phyloP scores from a whole-genome alignment of 176 grass and related monocot genomes.

The Panicum miliaceum region DNA sequence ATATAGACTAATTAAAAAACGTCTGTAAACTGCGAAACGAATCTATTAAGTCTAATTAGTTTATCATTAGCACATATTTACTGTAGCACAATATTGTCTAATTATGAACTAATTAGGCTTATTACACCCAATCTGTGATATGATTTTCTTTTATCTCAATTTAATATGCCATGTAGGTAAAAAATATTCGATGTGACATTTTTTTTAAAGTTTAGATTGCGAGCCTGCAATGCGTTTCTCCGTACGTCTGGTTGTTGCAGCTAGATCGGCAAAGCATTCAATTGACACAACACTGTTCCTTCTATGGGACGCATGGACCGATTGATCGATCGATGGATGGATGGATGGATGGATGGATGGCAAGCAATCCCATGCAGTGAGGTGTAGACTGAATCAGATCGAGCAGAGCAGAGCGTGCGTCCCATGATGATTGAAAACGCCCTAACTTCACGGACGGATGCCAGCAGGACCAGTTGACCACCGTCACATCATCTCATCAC shows the following conservation, averaged over 20 bases:
- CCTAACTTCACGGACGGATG: constrained; percentile 56
- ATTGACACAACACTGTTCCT: constrained; percentile 6
- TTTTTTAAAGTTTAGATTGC: too few relatives aligned
- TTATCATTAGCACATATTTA: too few relatives aligned
- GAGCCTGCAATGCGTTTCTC: neutral
- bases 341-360: neutral
- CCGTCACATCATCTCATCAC: constrained; percentile 43
- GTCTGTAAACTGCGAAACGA: too few relatives aligned
- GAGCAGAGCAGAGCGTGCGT: constrained; percentile 30
- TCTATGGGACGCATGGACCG: neutral
- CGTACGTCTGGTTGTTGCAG: neutral
- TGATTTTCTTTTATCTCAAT: too few relatives aligned
- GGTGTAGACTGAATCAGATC: neutral
- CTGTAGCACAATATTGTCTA: too few relatives aligned
- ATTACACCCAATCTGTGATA: too few relatives aligned
- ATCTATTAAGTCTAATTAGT: too few relatives aligned
- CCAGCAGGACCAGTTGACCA: constrained; percentile 39
- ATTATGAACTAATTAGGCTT: too few relatives aligned
- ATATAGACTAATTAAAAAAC: too few relatives aligned
- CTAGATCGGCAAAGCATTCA: neutral
- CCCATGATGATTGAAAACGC: constrained; percentile 63
- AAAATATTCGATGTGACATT: too few relatives aligned
- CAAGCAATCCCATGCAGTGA: neutral
- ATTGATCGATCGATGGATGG: neutral
- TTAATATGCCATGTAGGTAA: too few relatives aligned